Percentiles rank a stretch among this genome's conserved stretches.
Conservation (phyloP, 495 filamentous ascomycete species). For the Xylaria longipes region DNA sequence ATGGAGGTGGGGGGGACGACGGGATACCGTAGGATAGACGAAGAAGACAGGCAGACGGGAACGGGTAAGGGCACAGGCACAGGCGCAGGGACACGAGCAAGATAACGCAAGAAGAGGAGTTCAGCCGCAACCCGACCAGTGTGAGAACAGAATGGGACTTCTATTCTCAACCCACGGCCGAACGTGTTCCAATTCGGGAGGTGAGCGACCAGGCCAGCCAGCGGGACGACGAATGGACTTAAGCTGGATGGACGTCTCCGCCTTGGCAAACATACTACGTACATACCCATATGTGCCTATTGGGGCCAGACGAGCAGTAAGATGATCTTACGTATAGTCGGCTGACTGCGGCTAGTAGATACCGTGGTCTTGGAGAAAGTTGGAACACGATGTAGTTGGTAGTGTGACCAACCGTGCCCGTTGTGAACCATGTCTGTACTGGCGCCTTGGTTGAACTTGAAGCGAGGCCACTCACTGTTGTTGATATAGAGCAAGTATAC, state of each 20-base stretch:
- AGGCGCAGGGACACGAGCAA: conserved; percentile 63
- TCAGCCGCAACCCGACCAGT: conserved; percentile 49
- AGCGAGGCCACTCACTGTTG: background rate
- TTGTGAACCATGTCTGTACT: background rate
- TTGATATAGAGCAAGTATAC: background rate
- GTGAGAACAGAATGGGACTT: background rate
- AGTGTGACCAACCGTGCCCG: background rate
- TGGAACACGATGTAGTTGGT: background rate
- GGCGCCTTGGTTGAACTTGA: background rate
- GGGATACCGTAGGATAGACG: background rate
- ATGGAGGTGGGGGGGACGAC: conserved; percentile 5
- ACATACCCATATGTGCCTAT: background rate
- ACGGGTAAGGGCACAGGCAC: conserved; percentile 12
- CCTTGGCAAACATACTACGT: background rate
- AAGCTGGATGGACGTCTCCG: background rate
- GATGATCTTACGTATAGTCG: background rate
- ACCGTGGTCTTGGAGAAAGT: background rate
- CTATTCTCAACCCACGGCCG: conserved; percentile 4
- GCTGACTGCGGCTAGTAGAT: background rate
- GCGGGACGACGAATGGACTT: background rate
- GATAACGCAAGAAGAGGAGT: conserved; percentile 89
- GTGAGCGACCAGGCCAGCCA: conserved; percentile 3
- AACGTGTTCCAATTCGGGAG: background rate
- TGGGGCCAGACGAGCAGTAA: background rate
- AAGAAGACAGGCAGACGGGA: background rate